phyloP scores from a whole-genome alignment of 169 alveolate species.

The Theileria parva region DNA sequence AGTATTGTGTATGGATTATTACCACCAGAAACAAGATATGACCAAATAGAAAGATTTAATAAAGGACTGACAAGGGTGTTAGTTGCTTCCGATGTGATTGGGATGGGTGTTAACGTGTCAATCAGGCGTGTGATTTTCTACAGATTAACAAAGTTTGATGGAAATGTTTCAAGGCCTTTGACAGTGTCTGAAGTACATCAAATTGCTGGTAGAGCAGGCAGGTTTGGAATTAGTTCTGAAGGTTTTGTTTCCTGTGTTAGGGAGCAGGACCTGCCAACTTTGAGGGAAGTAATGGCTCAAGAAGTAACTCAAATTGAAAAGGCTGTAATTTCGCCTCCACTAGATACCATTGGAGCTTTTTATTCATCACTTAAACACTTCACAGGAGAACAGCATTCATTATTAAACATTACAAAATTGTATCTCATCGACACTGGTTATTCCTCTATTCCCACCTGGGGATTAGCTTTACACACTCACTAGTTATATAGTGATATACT shows the following conservation, averaged over 20 bases:
- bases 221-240: slow-evolving; percentile 66
- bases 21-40: slow-evolving; percentile 86
- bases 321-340: slow-evolving; percentile 43
- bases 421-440: too few relatives aligned
- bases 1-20: slow-evolving; percentile 82
- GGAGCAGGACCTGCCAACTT: slow-evolving; percentile 9
- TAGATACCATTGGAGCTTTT: slow-evolving; percentile 28
- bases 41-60: slow-evolving; percentile 71
- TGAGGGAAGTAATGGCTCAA: slow-evolving; percentile 25
- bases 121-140: slow-evolving; percentile 86
- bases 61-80: slow-evolving; percentile 56
- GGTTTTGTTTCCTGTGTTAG: slow-evolving; percentile 46
- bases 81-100: slow-evolving; percentile 92
- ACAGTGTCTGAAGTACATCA: slow-evolving; percentile 81
- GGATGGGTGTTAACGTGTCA: slow-evolving; percentile 89
- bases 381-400: slow-evolving; percentile 32
- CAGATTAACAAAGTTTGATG: slow-evolving; percentile 74
- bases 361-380: slow-evolving; percentile 19
- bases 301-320: slow-evolving; percentile 31
- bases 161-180: slow-evolving; percentile 69
- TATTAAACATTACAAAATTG: slow-evolving; percentile 25
- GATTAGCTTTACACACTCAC: too few relatives aligned
- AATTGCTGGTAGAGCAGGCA: slow-evolving; percentile 92
- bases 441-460: too few relatives aligned
- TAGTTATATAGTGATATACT: slow-evolving; percentile 9